A percentile compares a stretch with the other conserved stretches of the same genome.
Conservation (phyloP, 345 rosid genomes). For the Schrenkiella parvula region DNA sequence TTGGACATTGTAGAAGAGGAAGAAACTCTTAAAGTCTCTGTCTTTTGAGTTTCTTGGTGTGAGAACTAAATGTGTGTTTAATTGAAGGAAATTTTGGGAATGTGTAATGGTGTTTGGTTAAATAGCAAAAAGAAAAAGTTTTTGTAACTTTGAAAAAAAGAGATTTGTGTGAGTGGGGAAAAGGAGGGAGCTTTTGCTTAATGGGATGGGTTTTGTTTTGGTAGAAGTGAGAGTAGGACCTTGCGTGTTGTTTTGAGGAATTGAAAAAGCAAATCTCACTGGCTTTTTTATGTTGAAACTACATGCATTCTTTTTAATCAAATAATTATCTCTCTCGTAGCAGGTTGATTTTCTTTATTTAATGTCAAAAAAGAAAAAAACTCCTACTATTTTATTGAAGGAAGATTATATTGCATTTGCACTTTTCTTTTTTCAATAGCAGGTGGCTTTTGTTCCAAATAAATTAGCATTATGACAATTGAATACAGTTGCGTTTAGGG, state of each 20-base stretch:
- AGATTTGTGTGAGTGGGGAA: conserved; percentile 25
- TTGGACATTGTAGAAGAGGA: conserved; percentile 34
- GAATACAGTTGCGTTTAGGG: not conserved
- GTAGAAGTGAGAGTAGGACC: conserved; percentile 43
- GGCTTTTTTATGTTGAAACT: conserved; percentile 37
- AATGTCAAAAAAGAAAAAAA: not conserved
- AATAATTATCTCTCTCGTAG: not conserved
- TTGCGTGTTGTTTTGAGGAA: conserved; percentile 34
- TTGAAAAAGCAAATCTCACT: conserved; percentile 33
- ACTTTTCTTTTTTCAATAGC: not conserved
- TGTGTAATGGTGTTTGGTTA: conserved; percentile 30
- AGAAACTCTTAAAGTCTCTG: not conserved
- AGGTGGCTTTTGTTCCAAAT: not conserved
- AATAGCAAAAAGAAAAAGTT: conserved; percentile 39
- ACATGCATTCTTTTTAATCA: conserved; percentile 20
- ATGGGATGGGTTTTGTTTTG: conserved; percentile 35
- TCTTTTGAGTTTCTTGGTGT: not conserved
- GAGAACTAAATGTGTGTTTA: conserved; percentile 25
- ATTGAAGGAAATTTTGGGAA: conserved; percentile 34
- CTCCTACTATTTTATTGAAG: not conserved
- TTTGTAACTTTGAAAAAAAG: conserved; percentile 17
- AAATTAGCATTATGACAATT: not conserved
- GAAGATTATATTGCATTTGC: not conserved
- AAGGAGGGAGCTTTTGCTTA: conserved; percentile 36
- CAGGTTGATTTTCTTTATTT: not conserved